phyloP scores from a whole-genome alignment of 306 rosid genomes.

The Malus sylvestris region DNA sequence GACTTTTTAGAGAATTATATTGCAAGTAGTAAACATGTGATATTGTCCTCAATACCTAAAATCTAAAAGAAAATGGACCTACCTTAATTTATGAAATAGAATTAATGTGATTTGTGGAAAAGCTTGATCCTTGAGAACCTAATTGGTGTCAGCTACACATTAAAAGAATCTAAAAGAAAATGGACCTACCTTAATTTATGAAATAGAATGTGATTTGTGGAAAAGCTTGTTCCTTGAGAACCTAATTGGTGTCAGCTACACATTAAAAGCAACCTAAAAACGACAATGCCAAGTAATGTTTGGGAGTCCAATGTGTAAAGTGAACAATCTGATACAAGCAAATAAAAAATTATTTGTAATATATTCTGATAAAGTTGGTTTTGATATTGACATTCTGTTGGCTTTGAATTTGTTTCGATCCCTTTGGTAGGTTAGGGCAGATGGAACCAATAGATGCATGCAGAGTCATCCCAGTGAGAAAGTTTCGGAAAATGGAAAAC shows the following conservation, averaged over 20 bases:
- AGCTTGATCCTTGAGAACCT: conserved; percentile 21
- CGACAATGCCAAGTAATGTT: not conserved
- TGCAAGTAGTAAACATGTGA: not conserved
- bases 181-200: not conserved
- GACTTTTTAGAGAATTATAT: too few species aligned
- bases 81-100: conserved; percentile 9
- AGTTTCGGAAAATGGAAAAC: conserved; percentile 24
- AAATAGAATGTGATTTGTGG: conserved; percentile 27
- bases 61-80: not conserved
- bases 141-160: conserved; percentile 29
- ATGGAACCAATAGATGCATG: conserved; percentile 44
- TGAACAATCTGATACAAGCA: conserved; percentile 6
- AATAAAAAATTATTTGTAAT: not conserved
- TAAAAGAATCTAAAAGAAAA: not conserved
- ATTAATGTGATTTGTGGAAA: conserved; percentile 22
- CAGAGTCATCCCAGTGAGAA: conserved; percentile 27
- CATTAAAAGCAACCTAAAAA: conserved; percentile 20
- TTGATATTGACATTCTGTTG: conserved; percentile 30
- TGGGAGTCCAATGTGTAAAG: conserved; percentile 7
- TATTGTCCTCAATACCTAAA: not conserved
- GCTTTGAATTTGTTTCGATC: conserved; percentile 28
- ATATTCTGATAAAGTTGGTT: conserved; percentile 14
- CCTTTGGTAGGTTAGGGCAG: conserved; percentile 26
- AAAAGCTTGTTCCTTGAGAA: conserved; percentile 19
- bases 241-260: conserved; percentile 34